Evolutionary conservation across 1,284 basidiomycete genomes (phyloP), one percentile per base, ranked within the genome.

Genomic region (Apiotrichum akiyoshidainum): DNA sequence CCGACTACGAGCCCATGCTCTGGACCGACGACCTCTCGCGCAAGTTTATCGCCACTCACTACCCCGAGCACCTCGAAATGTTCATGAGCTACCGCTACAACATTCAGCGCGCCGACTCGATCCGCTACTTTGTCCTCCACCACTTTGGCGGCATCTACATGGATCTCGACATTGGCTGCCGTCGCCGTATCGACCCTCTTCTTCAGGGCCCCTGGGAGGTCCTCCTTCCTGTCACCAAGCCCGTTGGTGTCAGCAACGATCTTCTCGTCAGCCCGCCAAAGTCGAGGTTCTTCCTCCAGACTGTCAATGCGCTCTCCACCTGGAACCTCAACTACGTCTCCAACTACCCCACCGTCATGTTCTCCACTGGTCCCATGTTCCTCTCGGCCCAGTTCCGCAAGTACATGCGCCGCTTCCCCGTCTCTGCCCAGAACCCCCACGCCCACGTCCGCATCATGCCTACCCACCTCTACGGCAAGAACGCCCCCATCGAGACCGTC

Each of bases 301-400:
- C 92, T 52, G 95, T 98, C 67, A 88, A 95, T 79, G 92, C 87
- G 67, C 85, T 98, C 63, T 83, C 87, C 70, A 87, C 87, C n/a
- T 99, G 95, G 76, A 89, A 98, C 79, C 91, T 95, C 78, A 84
- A 86, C 55, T 98, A 91, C 85, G 76, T 96, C 54, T 85, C 92
- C 71, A 94, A 97, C 79, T 99, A 99, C 71, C 95, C 96, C 35
- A 99, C 95, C 39, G 95, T 99, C 80, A 99, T 99, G 95, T 99
- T 99, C 81, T 92, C 92, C 51, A 99, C 96, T 0, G 95, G 95
- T 1, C 87, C 92, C 75, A 92, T 94, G 91, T 91, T 93, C 80
- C 78, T 97, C 26, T 90, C 90, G 3, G 85, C 89, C 21, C 86
- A 95, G 77, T 90, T 92, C 76, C 86, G 89, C 57, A 81, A 90